phyloP scores from a whole-genome alignment of 805 yeast genomes.

The Ogataea pini region DNA sequence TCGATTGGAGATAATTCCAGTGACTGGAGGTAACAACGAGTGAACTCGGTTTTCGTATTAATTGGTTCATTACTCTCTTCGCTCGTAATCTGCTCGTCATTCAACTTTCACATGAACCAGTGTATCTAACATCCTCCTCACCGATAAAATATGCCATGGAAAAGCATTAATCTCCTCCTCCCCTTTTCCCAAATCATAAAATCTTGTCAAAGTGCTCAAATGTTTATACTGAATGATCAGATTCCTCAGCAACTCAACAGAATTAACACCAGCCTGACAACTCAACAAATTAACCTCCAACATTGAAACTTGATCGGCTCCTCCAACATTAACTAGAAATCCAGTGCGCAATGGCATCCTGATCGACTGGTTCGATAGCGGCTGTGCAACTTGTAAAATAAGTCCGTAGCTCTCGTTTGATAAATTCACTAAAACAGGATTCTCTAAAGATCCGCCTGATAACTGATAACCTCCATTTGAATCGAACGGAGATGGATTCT shows the following conservation, averaged over 20 bases:
- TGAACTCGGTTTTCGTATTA: too few relatives aligned
- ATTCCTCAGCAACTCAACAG: conserved; percentile 53
- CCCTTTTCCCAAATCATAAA: conserved; percentile 24
- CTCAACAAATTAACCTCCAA: conserved; percentile 70
- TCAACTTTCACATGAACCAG: conserved; percentile 59
- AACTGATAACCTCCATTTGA: conserved; percentile 8
- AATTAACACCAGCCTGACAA: conserved; percentile 67
- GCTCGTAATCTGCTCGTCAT: conserved; percentile 6
- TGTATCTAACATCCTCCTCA: conserved; percentile 57
- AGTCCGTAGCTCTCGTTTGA: conserved; percentile 55
- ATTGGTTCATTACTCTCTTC: too few relatives aligned
- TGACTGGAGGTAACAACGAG: too few relatives aligned
- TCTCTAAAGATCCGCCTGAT: conserved; percentile 7
- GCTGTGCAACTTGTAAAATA: conserved; percentile 59
- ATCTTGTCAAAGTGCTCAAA: conserved; percentile 40
- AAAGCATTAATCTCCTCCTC: conserved; percentile 39
- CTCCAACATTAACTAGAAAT: conserved; percentile 48
- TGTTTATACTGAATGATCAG: conserved; percentile 63
- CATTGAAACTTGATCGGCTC: conserved; percentile 25
- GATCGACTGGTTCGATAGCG: conserved; percentile 69
- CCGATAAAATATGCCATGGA: conserved; percentile 78
- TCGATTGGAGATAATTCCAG: too few relatives aligned
- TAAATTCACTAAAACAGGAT: conserved; percentile 45
- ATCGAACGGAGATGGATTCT: conserved; percentile 30
- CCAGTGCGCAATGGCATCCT: conserved; percentile 73